These are phyloP conservation scores for Solanum sejunctum DNA, from an alignment of 257 asterid genomes.

Conservation along the genomic window DNA sequence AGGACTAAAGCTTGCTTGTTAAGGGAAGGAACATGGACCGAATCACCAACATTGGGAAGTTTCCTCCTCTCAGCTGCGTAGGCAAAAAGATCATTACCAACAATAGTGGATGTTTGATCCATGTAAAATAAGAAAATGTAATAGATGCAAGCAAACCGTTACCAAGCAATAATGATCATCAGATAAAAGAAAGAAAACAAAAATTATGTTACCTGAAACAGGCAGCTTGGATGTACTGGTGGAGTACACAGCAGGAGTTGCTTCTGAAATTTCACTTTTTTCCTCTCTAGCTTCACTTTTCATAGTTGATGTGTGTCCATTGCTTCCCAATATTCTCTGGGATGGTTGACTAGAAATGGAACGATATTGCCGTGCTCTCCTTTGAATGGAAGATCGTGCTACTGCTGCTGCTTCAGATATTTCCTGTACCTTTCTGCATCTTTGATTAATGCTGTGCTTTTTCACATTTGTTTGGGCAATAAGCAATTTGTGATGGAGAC, in stretches of 20 bases:
- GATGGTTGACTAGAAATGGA: slow-evolving; percentile 29
- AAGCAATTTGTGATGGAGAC: slow-evolving; percentile 45
- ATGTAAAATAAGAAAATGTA: not conserved
- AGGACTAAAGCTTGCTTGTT: slow-evolving; percentile 53
- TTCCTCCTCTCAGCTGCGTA: slow-evolving; percentile 27
- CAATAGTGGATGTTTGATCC: not conserved
- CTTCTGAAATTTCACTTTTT: slow-evolving; percentile 13
- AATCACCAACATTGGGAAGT: slow-evolving; percentile 69
- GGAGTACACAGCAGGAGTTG: slow-evolving; percentile 13
- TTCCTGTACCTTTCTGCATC: slow-evolving; percentile 49
- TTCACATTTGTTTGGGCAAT: slow-evolving; percentile 35
- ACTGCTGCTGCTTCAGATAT: slow-evolving; percentile 51
- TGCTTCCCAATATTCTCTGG: slow-evolving; percentile 13
- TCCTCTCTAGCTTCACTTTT: slow-evolving; percentile 2
- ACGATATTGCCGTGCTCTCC: slow-evolving; percentile 51
- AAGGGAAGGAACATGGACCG: slow-evolving; percentile 67
- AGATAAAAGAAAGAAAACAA: not conserved
- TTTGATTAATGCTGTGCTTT: slow-evolving; percentile 41
- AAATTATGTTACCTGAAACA: slow-evolving; percentile 30
- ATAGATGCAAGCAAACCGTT: not conserved
- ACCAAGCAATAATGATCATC: not conserved
- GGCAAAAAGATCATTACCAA: not conserved
- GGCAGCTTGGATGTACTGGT: slow-evolving; percentile 14
- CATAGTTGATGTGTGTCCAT: slow-evolving; percentile 1
- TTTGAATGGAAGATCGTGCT: slow-evolving; percentile 77